Percentiles rank a stretch among this genome's conserved stretches.
Conservation (phyloP, 1,139 yeast species). For the Geotrichum macrosporum region DNA sequence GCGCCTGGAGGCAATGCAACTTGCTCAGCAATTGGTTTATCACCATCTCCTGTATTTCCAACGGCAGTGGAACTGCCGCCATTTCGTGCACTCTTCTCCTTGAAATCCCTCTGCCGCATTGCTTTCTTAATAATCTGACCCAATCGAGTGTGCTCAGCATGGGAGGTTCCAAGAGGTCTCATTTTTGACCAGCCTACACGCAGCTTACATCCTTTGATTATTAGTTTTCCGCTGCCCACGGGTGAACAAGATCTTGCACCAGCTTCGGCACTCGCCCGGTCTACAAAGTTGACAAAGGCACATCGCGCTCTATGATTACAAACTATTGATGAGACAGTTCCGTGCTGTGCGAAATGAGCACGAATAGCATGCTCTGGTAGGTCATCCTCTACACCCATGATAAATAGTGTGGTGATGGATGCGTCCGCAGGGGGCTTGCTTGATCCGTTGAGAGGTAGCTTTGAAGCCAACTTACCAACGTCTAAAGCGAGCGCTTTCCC, state of each 20-base stretch:
- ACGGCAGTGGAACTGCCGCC: slow-evolving; percentile 1
- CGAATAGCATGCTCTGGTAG: slow-evolving; percentile 59
- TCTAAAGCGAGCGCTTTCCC: slow-evolving; percentile 39
- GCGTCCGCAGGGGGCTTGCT: slow-evolving; percentile 44
- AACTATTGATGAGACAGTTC: slow-evolving; percentile 47
- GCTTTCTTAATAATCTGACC: slow-evolving; percentile 55
- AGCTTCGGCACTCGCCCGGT: slow-evolving; percentile 50
- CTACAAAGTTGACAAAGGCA: slow-evolving; percentile 57
- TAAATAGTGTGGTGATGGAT: slow-evolving; percentile 51
- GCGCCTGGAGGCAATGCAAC: slow-evolving; percentile 17
- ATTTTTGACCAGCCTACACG: slow-evolving; percentile 66
- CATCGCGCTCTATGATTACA: slow-evolving; percentile 61
- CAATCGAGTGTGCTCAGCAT: slow-evolving; percentile 50
- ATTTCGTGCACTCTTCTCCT: slow-evolving; percentile 9
- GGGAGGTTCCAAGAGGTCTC: slow-evolving; percentile 46
- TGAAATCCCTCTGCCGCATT: slow-evolving; percentile 45
- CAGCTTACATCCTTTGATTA: slow-evolving; percentile 49
- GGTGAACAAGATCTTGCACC: slow-evolving; percentile 43
- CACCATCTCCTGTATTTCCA: not conserved
- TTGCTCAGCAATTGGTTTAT: slow-evolving; percentile 2
- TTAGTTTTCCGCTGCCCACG: slow-evolving; percentile 36
- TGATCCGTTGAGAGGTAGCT: slow-evolving; percentile 56
- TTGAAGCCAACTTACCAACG: slow-evolving; percentile 48
- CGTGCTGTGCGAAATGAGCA: slow-evolving; percentile 46
- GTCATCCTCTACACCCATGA: slow-evolving; percentile 68